Evolutionary conservation across 2,329 filamentous ascomycete genomes (phyloP), one percentile per base, ranked within the genome.

Genomic region (Alternaria sp.): DNA sequence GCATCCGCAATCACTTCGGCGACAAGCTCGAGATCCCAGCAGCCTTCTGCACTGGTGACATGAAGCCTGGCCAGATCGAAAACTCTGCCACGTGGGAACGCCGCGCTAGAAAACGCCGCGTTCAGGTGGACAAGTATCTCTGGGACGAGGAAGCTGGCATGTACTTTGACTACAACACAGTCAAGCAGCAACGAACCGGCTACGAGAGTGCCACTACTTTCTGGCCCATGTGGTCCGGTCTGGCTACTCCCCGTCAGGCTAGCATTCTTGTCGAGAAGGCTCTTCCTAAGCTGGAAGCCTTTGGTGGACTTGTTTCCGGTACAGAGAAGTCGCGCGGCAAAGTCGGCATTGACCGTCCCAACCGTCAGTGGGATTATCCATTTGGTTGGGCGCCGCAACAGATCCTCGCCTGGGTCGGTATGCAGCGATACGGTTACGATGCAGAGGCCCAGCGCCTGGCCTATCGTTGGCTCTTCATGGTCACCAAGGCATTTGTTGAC

Each of bases 381-480:
- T 98, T 95, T 74, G 95, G 95, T 59, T 99, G 95, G 95, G 95
- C 95, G 54, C 95, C 95, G 31, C 95, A 99, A 82, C 95, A 99
- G 81, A 98, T 99, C 81, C 86, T 99, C 40, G 94, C 95, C 0
- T 99, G 95, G 95, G 93, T 92, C 1, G 95, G 93, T 3, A 82
- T 99, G 58, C 86, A 93, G 71, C 89, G 93, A 17, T 99, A 98
- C 74, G 93, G 93, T 54, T 98, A 96, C 75, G 88, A 90, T 28
- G 91, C 94, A 24, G 93, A 97, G 61, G 93, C 93, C 1, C 91
- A 97, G 80, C 85, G 93, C 33, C 80, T 99, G 64, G 91, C 92
- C 0, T 99, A 99, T 80, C 93, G 95, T 78, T 99, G 95, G 95
- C 81, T 97, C 52, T 96, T 93, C 77, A 98, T 98, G 94, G 93